A percentile compares a stretch with the other conserved stretches of the same genome.
Conservation (phyloP, 2,329 filamentous ascomycete genomes). For the Samsoniella hepiali region DNA sequence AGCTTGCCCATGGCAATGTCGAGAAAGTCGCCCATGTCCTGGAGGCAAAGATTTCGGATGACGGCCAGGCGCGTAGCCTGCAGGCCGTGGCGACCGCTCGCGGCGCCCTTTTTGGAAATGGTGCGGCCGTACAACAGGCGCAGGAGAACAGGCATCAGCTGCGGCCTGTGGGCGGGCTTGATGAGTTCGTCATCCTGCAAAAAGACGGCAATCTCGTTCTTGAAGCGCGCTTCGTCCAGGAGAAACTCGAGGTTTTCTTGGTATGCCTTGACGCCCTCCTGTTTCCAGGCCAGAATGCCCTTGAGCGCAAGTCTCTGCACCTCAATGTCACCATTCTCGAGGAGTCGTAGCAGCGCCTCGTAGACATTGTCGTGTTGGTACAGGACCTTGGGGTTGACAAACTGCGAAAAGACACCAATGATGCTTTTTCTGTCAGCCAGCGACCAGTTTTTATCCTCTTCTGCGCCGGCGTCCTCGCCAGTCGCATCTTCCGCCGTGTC, state of each 20-base stretch:
- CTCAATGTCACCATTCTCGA: slow-evolving; percentile 86
- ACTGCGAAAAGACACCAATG: slow-evolving; percentile 76
- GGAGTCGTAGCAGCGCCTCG: slow-evolving; percentile 66
- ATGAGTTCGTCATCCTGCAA: slow-evolving; percentile 74
- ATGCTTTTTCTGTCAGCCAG: slow-evolving; percentile 81
- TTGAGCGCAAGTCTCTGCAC: slow-evolving; percentile 83
- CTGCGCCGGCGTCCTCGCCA: slow-evolving; percentile 44
- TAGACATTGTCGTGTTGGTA: slow-evolving; percentile 77
- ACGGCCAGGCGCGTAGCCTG: slow-evolving; percentile 78
- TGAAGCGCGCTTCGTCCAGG: slow-evolving; percentile 86
- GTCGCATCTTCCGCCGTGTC: slow-evolving; percentile 40
- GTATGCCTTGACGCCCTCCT: slow-evolving; percentile 69
- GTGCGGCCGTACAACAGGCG: slow-evolving; percentile 85
- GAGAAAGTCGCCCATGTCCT: slow-evolving; percentile 77
- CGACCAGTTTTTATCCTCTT: slow-evolving; percentile 56
- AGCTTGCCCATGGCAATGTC: slow-evolving; percentile 75
- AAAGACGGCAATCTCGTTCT: slow-evolving; percentile 89
- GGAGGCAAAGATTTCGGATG: slow-evolving; percentile 69
- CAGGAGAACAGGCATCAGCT: slow-evolving; percentile 81
- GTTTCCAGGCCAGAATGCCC: slow-evolving; percentile 86
- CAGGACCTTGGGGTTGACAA: slow-evolving; percentile 80
- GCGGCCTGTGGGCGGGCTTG: slow-evolving; percentile 65
- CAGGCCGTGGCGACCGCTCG: slow-evolving; percentile 75
- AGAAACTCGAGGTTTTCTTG: slow-evolving; percentile 82
- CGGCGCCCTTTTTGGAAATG: slow-evolving; percentile 74